Conservation (phyloP, 192 early-diverging fungal species). For the Chytriomyces sp. region DNA sequence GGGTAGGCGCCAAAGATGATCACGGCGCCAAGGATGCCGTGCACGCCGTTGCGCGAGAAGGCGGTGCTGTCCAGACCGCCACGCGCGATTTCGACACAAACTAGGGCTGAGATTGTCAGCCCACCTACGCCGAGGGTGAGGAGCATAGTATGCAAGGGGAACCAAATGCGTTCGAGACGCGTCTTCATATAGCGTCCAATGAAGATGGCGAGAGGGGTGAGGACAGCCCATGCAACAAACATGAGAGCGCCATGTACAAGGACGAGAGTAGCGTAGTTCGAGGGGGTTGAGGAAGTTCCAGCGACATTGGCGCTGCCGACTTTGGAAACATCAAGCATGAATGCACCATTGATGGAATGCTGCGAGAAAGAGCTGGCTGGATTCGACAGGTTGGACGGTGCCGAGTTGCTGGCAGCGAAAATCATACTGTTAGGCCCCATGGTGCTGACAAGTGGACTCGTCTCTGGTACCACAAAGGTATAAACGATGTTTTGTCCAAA, state of each 20-base stretch:
- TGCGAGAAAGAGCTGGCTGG: neutral
- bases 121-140: conserved; percentile 23
- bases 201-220: conserved; percentile 29
- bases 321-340: conserved; percentile 23
- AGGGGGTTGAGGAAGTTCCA: neutral
- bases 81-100: neutral
- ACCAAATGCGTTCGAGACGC: conserved; percentile 38
- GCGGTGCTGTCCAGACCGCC: neutral
- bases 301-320: neutral
- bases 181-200: conserved; percentile 45
- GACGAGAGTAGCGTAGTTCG: neutral
- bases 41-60: conserved; percentile 8
- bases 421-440: conserved; percentile 27
- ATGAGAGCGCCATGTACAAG: conserved; percentile 24
- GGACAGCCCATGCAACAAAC: conserved; percentile 41
- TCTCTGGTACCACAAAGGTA: neutral
- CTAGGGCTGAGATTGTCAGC: conserved; percentile 3
- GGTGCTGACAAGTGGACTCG: conserved; percentile 1
- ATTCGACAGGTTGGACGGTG: conserved; percentile 8
- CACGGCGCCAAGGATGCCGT: conserved; percentile 12
- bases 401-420: conserved; percentile 22
- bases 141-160: conserved; percentile 33
- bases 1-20: conserved; percentile 17
- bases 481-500: neutral
- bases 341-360: conserved; percentile 19